Conservation (phyloP, 164 flowering plant genomes). For the Dillenia suffruticosa region DNA sequence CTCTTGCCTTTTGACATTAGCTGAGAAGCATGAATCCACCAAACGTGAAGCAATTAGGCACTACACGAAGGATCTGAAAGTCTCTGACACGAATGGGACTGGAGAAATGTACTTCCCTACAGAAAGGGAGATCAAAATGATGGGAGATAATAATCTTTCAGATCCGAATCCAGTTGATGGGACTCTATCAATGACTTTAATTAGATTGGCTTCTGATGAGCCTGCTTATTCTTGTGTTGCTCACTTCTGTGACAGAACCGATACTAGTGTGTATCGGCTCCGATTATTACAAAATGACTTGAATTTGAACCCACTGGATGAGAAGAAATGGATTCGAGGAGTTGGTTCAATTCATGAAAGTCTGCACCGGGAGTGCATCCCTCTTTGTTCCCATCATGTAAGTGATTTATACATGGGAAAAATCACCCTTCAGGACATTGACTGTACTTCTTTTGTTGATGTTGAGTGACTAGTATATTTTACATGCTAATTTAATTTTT, state of each 20-base stretch:
- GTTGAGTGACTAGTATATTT: constrained; percentile 18
- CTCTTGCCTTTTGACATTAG: constrained; percentile 86
- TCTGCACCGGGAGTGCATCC: constrained; percentile 61
- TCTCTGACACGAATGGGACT: constrained; percentile 32
- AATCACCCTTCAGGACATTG: constrained; percentile 76
- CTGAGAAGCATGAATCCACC: constrained; percentile 85
- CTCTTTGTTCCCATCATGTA: constrained; percentile 66
- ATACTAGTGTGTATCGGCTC: constrained; percentile 56
- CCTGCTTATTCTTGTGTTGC: constrained; percentile 51
- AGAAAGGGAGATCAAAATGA: constrained; percentile 80
- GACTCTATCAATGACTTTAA: constrained; percentile 50
- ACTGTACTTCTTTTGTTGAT: constrained; percentile 54
- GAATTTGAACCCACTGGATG: constrained; percentile 43
- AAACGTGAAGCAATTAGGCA: constrained; percentile 77
- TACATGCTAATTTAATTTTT: too few relatives aligned
- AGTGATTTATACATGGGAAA: constrained; percentile 59
- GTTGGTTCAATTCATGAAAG: constrained; percentile 71
- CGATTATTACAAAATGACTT: constrained; percentile 57
- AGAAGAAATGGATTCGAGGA: constrained; percentile 57
- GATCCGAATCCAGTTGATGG: constrained; percentile 96
- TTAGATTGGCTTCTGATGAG: constrained; percentile 71
- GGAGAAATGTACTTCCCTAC: constrained; percentile 74
- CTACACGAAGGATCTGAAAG: constrained; percentile 78
- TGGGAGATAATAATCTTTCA: constrained; percentile 69
- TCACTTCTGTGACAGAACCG: constrained; percentile 65